Conservation (phyloP, 306 rosid genomes). For the Prosopis cineraria region DNA sequence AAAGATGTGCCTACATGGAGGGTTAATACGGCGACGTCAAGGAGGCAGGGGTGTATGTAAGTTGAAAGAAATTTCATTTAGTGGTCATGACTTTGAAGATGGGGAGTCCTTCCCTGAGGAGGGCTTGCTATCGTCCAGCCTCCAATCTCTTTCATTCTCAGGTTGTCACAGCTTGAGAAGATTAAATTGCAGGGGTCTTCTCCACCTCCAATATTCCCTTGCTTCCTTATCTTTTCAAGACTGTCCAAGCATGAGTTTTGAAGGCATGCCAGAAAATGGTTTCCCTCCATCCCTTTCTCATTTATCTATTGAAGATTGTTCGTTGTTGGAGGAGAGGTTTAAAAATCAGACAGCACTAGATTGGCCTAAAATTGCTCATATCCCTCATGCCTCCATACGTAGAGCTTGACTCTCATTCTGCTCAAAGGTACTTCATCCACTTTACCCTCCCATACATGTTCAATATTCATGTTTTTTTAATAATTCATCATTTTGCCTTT, state of each 20-base stretch:
- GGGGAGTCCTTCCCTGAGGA: not conserved
- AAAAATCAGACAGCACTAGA: not conserved
- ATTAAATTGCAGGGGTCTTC: not conserved
- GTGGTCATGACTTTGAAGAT: not conserved
- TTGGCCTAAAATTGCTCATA: conserved; percentile 3
- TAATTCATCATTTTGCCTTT: no score
- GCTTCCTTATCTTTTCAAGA: accelerated
- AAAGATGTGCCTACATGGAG: conserved; percentile 5
- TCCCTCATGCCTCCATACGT: no score
- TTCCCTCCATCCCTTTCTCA: not conserved
- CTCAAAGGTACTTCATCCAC: not conserved
- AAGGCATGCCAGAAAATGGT: not conserved
- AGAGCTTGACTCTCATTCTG: no score
- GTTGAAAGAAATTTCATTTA: not conserved
- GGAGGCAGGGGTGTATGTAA: no score
- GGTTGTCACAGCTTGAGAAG: accelerated
- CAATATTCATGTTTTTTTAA: no score
- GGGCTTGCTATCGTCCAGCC: not conserved
- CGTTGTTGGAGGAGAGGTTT: not conserved
- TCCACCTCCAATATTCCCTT: not conserved
- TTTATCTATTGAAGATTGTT: not conserved
- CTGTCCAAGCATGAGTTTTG: not conserved
- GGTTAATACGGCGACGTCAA: no score
- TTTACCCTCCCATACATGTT: not conserved
- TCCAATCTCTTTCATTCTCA: not conserved